phyloP scores from a whole-genome alignment of 352 stramenopile species.

The Phytophthora melonis region DNA sequence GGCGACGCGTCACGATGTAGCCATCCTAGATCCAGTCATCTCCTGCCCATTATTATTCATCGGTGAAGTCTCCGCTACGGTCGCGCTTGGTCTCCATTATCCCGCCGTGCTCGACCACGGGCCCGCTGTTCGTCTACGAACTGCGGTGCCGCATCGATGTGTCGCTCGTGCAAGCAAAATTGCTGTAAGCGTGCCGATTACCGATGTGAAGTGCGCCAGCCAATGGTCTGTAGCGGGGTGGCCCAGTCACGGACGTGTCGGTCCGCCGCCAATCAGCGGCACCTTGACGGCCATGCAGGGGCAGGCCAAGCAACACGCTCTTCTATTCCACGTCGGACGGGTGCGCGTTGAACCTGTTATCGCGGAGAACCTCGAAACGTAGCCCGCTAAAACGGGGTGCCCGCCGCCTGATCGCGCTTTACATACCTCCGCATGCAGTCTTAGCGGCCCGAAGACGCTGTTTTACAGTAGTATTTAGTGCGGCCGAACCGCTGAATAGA shows the following conservation, averaged over 20 bases:
- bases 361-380: constrained; percentile 1
- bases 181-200: constrained; percentile 34
- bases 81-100: neutral
- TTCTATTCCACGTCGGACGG: constrained; percentile 26
- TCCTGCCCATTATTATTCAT: neutral
- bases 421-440: neutral
- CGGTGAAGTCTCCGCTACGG: neutral
- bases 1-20: neutral
- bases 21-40: neutral
- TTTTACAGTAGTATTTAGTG: neutral
- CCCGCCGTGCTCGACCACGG: neutral
- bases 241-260: constrained; percentile 19
- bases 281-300: constrained; percentile 1
- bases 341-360: constrained; percentile 24
- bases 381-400: neutral
- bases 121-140: constrained; percentile 21
- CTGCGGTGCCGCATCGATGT: constrained; percentile 10
- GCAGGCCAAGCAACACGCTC: constrained; percentile 24
- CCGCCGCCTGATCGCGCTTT: neutral
- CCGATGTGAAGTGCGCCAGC: constrained; percentile 20
- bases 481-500: neutral
- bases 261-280: constrained; percentile 16
- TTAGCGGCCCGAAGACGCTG: neutral
- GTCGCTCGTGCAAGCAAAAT: constrained; percentile 8
- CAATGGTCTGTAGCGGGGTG: constrained; percentile 25